Evolutionary conservation across 768 basidiomycete species (phyloP).

Genomic region (Sutorius australiensis): DNA sequence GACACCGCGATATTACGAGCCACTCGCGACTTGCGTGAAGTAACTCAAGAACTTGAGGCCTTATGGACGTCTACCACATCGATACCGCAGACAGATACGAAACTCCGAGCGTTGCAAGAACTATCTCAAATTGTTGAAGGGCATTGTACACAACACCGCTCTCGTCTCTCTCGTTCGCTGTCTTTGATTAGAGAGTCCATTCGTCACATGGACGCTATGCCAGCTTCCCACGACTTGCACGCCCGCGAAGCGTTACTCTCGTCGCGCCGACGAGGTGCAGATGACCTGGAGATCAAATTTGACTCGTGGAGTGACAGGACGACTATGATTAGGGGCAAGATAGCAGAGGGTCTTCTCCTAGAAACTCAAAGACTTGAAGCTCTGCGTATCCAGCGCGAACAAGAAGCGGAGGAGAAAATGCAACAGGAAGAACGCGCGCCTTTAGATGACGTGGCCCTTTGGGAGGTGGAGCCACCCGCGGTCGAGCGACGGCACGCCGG

Average conservation of each 20-base stretch:
- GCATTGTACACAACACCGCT: constrained; percentile 32
- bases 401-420: constrained; percentile 23
- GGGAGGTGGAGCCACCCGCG: constrained; percentile 31
- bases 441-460: constrained; percentile 36
- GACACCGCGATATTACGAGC: constrained; percentile 42
- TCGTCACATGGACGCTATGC: constrained; percentile 49
- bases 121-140: constrained; percentile 38
- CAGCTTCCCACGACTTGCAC: constrained; percentile 40
- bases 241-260: constrained; percentile 47
- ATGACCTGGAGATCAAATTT: constrained; percentile 49
- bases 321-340: constrained; percentile 28
- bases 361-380: constrained; percentile 43
- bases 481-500: constrained; percentile 27
- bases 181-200: constrained; percentile 54
- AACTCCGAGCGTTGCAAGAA: constrained; percentile 34
- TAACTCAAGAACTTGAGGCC: constrained; percentile 38
- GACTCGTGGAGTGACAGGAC: constrained; percentile 45
- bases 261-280: constrained; percentile 46
- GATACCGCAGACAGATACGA: constrained; percentile 26
- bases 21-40: constrained; percentile 36
- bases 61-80: constrained; percentile 37
- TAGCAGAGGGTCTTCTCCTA: constrained; percentile 39
- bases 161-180: constrained; percentile 44
- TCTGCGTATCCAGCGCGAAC: constrained; percentile 29
- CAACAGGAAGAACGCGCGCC: constrained; percentile 15